phyloP scores from a whole-genome alignment of 345 rosid genomes.

The Kandelia obovata region DNA sequence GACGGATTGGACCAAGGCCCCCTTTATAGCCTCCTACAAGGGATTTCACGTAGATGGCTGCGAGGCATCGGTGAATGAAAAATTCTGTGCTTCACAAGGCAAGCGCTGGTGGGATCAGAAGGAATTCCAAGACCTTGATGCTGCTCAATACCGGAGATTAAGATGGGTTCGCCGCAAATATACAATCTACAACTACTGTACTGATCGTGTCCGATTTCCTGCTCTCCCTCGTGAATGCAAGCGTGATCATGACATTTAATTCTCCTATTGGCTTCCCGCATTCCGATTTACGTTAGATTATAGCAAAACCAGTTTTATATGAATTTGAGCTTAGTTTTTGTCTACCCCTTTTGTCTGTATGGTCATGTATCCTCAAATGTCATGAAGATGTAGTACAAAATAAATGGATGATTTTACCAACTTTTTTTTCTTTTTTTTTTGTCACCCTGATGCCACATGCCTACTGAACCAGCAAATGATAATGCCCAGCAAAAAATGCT shows the following conservation, averaged over 20 bases:
- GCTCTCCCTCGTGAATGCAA: not conserved
- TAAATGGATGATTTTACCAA: too few relatives aligned
- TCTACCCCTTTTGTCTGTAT: too few relatives aligned
- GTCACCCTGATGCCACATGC: too few relatives aligned
- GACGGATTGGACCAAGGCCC: not conserved
- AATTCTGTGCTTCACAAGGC: not conserved
- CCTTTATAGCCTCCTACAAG: not conserved
- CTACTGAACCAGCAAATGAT: too few relatives aligned
- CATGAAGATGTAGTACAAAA: too few relatives aligned
- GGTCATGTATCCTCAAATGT: too few relatives aligned
- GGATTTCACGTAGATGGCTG: not conserved
- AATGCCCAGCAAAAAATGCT: too few relatives aligned
- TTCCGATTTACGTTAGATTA: too few relatives aligned
- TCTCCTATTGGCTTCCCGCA: not conserved
- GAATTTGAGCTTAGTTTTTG: too few relatives aligned
- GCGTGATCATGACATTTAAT: not conserved
- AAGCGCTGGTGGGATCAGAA: not conserved
- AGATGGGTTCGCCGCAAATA: not conserved
- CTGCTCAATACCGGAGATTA: not conserved
- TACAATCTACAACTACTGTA: not conserved
- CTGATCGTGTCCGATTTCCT: not conserved
- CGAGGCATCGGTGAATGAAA: not conserved
- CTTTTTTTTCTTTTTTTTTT: too few relatives aligned
- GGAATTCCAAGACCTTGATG: not conserved
- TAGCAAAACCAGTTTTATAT: too few relatives aligned